Evolutionary conservation across 805 yeast species (phyloP).

Genomic region (Wickerhamiella azyma): DNA sequence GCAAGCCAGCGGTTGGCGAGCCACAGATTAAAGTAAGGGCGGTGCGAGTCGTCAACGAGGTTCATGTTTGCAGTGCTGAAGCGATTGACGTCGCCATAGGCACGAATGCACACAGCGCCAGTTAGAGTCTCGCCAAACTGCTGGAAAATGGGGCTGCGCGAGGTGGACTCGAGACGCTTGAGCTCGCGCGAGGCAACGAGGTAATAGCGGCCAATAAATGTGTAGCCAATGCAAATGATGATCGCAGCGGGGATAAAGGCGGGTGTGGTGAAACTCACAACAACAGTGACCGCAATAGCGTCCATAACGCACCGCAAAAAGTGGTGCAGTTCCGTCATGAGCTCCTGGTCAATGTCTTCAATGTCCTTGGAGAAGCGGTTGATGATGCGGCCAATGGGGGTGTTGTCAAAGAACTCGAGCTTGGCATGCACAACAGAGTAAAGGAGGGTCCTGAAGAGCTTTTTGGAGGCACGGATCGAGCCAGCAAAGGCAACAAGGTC

Average conservation of each 20-base stretch:
- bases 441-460: conserved; percentile 54
- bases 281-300: conserved; percentile 52
- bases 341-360: conserved; percentile 87
- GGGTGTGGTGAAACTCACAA: conserved; percentile 76
- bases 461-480: conserved; percentile 68
- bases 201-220: conserved; percentile 61
- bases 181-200: conserved; percentile 76
- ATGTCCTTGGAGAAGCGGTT: conserved; percentile 92
- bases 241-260: conserved; percentile 65
- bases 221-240: conserved; percentile 47
- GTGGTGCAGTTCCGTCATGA: conserved; percentile 67
- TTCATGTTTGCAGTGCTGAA: conserved; percentile 69
- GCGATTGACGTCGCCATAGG: conserved; percentile 82
- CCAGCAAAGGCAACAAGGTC: conserved; percentile 48
- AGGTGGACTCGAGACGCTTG: conserved; percentile 76
- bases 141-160: conserved; percentile 91
- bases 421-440: conserved; percentile 60
- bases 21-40: conserved; percentile 93
- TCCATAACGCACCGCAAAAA: conserved; percentile 51
- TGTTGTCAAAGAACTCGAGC: conserved; percentile 82
- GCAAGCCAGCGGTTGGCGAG: conserved; percentile 90
- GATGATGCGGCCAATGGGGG: conserved; percentile 94
- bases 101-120: conserved; percentile 90
- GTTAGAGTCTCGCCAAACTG: conserved; percentile 87
- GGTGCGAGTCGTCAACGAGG: conserved; percentile 70